These are phyloP conservation scores for Cyclanthera cordifolia DNA, from an alignment of 306 rosid species.

Conservation along the genomic window DNA sequence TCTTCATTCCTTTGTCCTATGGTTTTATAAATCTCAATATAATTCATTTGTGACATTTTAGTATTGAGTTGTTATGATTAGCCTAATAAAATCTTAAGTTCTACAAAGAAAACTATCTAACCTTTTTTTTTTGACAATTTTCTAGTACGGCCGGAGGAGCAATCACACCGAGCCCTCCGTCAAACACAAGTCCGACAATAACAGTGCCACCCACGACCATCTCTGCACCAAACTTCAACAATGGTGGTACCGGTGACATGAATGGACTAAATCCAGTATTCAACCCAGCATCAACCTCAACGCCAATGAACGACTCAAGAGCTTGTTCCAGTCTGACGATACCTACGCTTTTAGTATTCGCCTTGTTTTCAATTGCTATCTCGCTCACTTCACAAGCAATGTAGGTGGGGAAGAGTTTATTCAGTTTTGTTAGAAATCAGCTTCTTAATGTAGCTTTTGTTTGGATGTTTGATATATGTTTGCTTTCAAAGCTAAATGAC, in stretches of 20 bases:
- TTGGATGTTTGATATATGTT: not conserved
- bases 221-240: conserved; percentile 27
- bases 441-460: conserved; percentile 7
- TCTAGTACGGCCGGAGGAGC: conserved; percentile 71
- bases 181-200: conserved; percentile 27
- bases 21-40: not conserved
- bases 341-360: conserved; percentile 12
- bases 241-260: conserved; percentile 11
- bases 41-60: too few species aligned
- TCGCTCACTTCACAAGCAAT: conserved; percentile 15
- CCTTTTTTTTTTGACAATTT: conserved; percentile 8
- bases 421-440: conserved; percentile 59
- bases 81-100: too few species aligned
- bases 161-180: conserved; percentile 31
- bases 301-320: conserved; percentile 16
- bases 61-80: not conserved
- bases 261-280: conserved; percentile 32
- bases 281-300: conserved; percentile 23
- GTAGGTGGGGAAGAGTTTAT: conserved; percentile 20
- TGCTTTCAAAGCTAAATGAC: not conserved
- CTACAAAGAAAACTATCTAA: not conserved
- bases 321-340: conserved; percentile 2
- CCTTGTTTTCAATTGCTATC: conserved; percentile 21
- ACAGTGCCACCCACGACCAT: conserved; percentile 26
- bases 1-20: not conserved